phyloP scores from a whole-genome alignment of 768 basidiomycete genomes.

The Chalciporus pseudorubinellus region DNA sequence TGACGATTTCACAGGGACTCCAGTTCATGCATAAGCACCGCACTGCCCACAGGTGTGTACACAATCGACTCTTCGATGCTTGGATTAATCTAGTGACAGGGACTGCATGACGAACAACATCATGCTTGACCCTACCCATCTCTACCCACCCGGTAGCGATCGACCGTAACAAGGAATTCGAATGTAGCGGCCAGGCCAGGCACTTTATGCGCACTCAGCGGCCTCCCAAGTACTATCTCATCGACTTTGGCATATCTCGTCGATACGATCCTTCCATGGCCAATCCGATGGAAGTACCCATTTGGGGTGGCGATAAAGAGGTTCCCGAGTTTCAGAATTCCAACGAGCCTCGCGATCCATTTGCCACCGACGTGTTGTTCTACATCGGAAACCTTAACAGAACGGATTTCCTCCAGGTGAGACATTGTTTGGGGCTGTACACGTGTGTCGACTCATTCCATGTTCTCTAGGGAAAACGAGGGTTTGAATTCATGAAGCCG shows the following conservation, averaged over 20 bases:
- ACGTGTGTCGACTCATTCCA: too few species aligned
- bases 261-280: conserved; percentile 26
- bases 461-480: background rate
- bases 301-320: conserved; percentile 40
- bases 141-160: conserved; percentile 25
- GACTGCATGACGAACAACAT: conserved; percentile 29
- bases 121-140: conserved; percentile 24
- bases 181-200: conserved; percentile 15
- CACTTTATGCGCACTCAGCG: conserved; percentile 26
- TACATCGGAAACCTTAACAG: conserved; percentile 38
- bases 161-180: conserved; percentile 15
- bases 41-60: conserved; percentile 38
- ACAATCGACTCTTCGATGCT: too few species aligned
- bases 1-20: conserved; percentile 26
- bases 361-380: conserved; percentile 44
- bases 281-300: conserved; percentile 24
- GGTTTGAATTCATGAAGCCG: conserved; percentile 32
- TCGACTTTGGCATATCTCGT: conserved; percentile 35
- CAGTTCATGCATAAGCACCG: conserved; percentile 37
- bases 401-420: conserved; percentile 30
- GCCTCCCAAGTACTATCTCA: conserved; percentile 31
- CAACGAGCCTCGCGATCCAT: conserved; percentile 31
- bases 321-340: conserved; percentile 35
- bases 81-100: conserved; percentile 4
- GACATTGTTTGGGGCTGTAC: background rate